Evolutionary conservation across 805 yeast genomes (phyloP).

Genomic region (Clavispora fructus): DNA sequence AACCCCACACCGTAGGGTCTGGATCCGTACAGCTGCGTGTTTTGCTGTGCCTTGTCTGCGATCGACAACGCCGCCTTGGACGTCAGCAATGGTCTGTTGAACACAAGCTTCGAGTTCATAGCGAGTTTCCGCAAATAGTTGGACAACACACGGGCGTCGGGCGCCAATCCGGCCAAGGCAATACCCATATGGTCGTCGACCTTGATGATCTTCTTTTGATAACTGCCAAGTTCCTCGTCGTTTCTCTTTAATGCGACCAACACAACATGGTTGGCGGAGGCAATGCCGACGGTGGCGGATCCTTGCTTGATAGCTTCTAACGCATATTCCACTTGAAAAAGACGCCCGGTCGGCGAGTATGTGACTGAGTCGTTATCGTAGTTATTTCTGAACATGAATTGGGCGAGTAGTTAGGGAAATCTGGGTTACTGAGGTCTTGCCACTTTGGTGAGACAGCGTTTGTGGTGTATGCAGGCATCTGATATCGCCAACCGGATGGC

Average conservation of each 20-base stretch:
- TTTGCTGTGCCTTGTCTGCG: conserved; percentile 95
- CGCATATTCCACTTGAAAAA: conserved; percentile 79
- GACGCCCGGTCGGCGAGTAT: conserved; percentile 90
- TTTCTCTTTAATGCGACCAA: conserved; percentile 91
- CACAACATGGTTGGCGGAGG: conserved; percentile 82
- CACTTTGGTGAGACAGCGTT: not conserved
- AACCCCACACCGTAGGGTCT: conserved; percentile 98
- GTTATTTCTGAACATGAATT: conserved; percentile 80
- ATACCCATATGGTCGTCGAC: conserved; percentile 93
- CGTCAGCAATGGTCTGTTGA: conserved; percentile 78
- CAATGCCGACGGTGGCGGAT: conserved; percentile 91
- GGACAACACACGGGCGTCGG: conserved; percentile 93
- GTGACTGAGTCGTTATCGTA: conserved; percentile 98
- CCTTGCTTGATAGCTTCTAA: conserved; percentile 97
- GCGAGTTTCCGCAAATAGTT: conserved; percentile 89
- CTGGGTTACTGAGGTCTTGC: conserved; percentile 1
- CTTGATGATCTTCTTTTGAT: conserved; percentile 88
- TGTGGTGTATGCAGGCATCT: not conserved
- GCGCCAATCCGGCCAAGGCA: conserved; percentile 95
- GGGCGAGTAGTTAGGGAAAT: not conserved
- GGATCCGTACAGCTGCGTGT: conserved; percentile 93
- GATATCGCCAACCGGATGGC: too few relatives aligned
- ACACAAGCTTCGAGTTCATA: conserved; percentile 78
- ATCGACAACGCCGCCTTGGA: conserved; percentile 77
- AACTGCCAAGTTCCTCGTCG: conserved; percentile 95